Conservation (phyloP, 768 basidiomycete species). For the Epithele typhae region DNA sequence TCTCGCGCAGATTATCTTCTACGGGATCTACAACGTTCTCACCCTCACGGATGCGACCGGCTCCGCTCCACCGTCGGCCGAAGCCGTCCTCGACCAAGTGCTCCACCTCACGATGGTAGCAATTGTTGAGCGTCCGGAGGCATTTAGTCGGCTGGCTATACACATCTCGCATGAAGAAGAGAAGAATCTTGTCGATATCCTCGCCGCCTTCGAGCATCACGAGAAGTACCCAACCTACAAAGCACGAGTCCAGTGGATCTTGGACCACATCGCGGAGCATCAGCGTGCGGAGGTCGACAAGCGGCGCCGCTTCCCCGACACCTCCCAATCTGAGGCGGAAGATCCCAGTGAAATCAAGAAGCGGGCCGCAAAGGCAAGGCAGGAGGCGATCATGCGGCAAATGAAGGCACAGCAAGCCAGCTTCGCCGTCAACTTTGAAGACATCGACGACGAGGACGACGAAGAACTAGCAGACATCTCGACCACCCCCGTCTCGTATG, state of each 20-base stretch:
- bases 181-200: slow-evolving; percentile 62
- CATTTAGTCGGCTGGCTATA: slow-evolving; percentile 58
- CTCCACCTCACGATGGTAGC: slow-evolving; percentile 86
- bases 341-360: slow-evolving; percentile 73
- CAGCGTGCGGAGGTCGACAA: slow-evolving; percentile 53
- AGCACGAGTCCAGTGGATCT: slow-evolving; percentile 71
- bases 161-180: slow-evolving; percentile 52
- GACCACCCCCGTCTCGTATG: slow-evolving; percentile 56
- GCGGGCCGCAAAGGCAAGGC: slow-evolving; percentile 82
- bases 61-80: slow-evolving; percentile 68
- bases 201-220: slow-evolving; percentile 76
- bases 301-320: slow-evolving; percentile 42
- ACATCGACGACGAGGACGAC: slow-evolving; percentile 68
- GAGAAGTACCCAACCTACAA: slow-evolving; percentile 71
- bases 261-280: slow-evolving; percentile 52
- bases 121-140: slow-evolving; percentile 60
- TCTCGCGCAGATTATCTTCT: slow-evolving; percentile 80
- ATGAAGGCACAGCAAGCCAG: slow-evolving; percentile 92
- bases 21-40: slow-evolving; percentile 71
- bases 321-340: slow-evolving; percentile 28
- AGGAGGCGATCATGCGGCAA: slow-evolving; percentile 91
- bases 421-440: slow-evolving; percentile 76
- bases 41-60: slow-evolving; percentile 56
- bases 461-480: slow-evolving; percentile 48
- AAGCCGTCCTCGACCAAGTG: slow-evolving; percentile 86